Conservation (phyloP, 192 early-diverging fungal genomes). For the Dispira parvispora region DNA sequence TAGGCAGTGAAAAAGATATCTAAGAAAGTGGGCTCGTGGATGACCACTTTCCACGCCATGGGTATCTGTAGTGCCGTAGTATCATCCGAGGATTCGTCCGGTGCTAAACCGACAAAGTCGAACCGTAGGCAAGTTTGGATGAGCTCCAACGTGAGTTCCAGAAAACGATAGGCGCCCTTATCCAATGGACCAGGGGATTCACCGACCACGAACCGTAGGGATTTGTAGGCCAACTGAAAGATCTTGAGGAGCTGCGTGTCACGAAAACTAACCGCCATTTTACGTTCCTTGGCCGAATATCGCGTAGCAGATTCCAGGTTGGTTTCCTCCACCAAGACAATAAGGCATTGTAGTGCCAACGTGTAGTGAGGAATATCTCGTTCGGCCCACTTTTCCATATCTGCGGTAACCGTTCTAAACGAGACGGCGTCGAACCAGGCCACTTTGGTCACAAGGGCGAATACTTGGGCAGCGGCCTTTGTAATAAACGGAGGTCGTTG, state of each 20-base stretch:
- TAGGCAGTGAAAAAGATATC: slow-evolving; percentile 55
- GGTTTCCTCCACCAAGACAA: slow-evolving; percentile 56
- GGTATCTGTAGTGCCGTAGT: slow-evolving; percentile 52
- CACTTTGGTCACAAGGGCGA: slow-evolving; percentile 43
- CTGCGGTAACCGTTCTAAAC: slow-evolving; percentile 28
- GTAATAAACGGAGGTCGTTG: slow-evolving; percentile 37
- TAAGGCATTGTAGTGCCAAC: slow-evolving; percentile 48
- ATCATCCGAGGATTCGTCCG: slow-evolving; percentile 68
- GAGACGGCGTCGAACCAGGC: slow-evolving; percentile 60
- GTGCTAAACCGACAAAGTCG: slow-evolving; percentile 65
- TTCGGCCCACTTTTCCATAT: slow-evolving; percentile 8
- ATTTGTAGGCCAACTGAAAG: slow-evolving; percentile 25
- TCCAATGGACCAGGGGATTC: slow-evolving; percentile 10
- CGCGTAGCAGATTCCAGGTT: slow-evolving; percentile 39
- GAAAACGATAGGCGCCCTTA: slow-evolving; percentile 18
- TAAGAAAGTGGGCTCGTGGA: slow-evolving; percentile 54
- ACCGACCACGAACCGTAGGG: slow-evolving; percentile 20
- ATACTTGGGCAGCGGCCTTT: slow-evolving; percentile 36
- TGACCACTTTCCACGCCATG: slow-evolving; percentile 56
- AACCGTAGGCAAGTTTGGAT: slow-evolving; percentile 53
- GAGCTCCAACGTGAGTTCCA: slow-evolving; percentile 37
- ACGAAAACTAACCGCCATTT: slow-evolving; percentile 39
- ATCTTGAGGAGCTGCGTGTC: slow-evolving; percentile 40
- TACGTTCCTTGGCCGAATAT: slow-evolving; percentile 49
- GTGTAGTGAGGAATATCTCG: slow-evolving; percentile 25